Conservation (phyloP, 768 basidiomycete species). For the Naganishia vaughanmartiniae region DNA sequence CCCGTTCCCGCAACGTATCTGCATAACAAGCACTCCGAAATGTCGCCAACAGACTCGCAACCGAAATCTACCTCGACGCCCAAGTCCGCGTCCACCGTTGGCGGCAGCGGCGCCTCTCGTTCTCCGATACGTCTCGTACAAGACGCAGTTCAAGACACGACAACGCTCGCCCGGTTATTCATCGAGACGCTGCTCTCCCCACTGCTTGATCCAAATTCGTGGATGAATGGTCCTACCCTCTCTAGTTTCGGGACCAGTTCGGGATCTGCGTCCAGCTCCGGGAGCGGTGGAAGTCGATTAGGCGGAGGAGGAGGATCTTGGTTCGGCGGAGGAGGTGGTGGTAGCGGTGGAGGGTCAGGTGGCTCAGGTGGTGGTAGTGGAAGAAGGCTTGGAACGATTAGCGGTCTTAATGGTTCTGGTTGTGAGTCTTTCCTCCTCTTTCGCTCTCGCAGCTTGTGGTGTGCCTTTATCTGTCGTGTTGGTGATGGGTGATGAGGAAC, state of each 20-base stretch:
- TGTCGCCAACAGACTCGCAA: slow-evolving; percentile 17
- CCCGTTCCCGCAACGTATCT: too few relatives aligned
- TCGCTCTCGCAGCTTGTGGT: too few relatives aligned
- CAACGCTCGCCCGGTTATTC: slow-evolving; percentile 9
- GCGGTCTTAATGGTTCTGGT: slow-evolving; percentile 2
- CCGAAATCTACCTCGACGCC: neutral
- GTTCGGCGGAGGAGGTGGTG: slow-evolving; percentile 5
- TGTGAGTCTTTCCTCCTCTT: neutral
- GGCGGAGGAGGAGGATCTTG: slow-evolving; percentile 11
- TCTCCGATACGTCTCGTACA: slow-evolving; percentile 11
- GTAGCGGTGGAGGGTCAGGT: neutral
- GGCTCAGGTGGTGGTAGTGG: neutral
- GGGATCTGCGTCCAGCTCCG: neutral
- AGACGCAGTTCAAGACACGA: neutral
- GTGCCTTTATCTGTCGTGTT: neutral
- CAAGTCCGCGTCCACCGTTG: neutral
- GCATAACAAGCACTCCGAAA: neutral
- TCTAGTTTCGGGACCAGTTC: neutral
- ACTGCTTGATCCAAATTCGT: neutral
- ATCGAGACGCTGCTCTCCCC: slow-evolving; percentile 14
- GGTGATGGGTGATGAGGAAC: neutral
- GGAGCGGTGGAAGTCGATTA: neutral
- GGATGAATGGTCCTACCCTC: neutral
- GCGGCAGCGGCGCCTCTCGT: neutral
- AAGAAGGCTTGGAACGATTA: slow-evolving; percentile 8